Evolutionary conservation across 1,284 basidiomycete genomes (phyloP), one percentile per base, ranked within the genome.

Genomic region (Apiotrichum gamsii): DNA sequence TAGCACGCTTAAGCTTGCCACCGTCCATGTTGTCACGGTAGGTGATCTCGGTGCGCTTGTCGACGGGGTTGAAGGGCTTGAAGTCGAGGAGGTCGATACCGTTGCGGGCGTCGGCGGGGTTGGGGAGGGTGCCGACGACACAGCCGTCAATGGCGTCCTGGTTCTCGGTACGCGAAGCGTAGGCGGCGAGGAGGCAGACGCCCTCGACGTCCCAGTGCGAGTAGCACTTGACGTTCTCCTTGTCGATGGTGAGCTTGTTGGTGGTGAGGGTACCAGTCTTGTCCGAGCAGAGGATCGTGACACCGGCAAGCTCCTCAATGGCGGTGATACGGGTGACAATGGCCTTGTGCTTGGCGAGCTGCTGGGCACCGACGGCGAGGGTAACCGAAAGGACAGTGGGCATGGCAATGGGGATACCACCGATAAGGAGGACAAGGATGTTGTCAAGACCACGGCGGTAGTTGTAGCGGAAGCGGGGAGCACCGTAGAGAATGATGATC

Each of bases 401-500:
- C 90, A 96, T 94, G 71, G 90, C 91, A 76, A 95, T 95, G 69
- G 93, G 93, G 67, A 96, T 95, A 81, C 91, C 91, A 80, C 91
- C 89, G 76, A 96, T 95, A 80, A 96, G 80, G 72, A 95, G 86
- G 61, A 95, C 90, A 40, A 95, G 82, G 76, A 95, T 91, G 79
- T 91, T 87, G 80, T 96, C 84, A 61, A 96, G 84, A 78, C 91
- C 91, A 58, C 84, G 84, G 67, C 91, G 89, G 79, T 97, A 97
- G 42, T 67, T 74, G 80, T 87, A 94, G 50, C 78, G 78, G 85
- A 87, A 93, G 35, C 82, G 84, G 43, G 87, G 84, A 38, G 82
- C 85, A 45, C 87, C 85, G 72, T 93, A 93, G 50, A 93, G 79
- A 59, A 87, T 82, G 70, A 90, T 77, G 55, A 93, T 91, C 74